phyloP scores from a whole-genome alignment of 2,329 filamentous ascomycete species.

The Parascedosporium putredinis region DNA sequence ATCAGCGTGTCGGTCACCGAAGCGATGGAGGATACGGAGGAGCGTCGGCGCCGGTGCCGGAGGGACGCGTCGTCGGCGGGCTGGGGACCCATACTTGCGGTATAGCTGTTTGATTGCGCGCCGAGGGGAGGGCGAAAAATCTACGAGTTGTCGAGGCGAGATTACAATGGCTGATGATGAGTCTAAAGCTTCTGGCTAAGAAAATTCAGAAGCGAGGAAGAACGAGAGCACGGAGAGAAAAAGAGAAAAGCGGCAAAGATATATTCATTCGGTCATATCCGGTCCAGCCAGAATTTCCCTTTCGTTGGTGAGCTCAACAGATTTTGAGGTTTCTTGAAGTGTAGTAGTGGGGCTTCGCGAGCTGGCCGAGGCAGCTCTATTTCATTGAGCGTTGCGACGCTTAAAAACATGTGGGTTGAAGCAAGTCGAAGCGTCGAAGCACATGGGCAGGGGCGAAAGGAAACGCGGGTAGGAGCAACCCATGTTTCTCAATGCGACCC shows the following conservation, averaged over 20 bases:
- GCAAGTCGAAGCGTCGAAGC: neutral
- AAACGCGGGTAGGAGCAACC: too few relatives aligned
- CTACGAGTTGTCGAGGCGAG: too few relatives aligned
- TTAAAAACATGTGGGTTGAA: neutral
- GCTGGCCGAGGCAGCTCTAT: neutral
- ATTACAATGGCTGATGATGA: too few relatives aligned
- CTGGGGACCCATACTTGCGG: neutral
- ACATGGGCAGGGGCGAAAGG: neutral
- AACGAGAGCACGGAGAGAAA: neutral
- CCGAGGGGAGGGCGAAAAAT: too few relatives aligned
- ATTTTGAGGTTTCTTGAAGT: neutral
- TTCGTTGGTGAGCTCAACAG: neutral
- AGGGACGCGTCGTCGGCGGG: constrained; percentile 1
- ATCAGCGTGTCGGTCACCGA: constrained; percentile 14
- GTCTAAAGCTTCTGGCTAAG: too few relatives aligned
- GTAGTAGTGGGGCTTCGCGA: neutral
- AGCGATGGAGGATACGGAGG: constrained; percentile 16
- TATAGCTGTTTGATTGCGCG: too few relatives aligned
- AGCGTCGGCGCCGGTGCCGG: constrained; percentile 5
- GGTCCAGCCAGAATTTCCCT: too few relatives aligned
- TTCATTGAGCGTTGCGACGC: too few relatives aligned
- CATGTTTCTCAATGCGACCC: neutral
- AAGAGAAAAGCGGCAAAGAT: neutral
- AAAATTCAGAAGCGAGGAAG: neutral
- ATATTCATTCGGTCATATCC: too few relatives aligned